A percentile compares a stretch with the other conserved stretches of the same genome.
phyloP scores from a whole-genome alignment of 768 basidiomycete species.

The Tricholoma hemisulphureum region DNA sequence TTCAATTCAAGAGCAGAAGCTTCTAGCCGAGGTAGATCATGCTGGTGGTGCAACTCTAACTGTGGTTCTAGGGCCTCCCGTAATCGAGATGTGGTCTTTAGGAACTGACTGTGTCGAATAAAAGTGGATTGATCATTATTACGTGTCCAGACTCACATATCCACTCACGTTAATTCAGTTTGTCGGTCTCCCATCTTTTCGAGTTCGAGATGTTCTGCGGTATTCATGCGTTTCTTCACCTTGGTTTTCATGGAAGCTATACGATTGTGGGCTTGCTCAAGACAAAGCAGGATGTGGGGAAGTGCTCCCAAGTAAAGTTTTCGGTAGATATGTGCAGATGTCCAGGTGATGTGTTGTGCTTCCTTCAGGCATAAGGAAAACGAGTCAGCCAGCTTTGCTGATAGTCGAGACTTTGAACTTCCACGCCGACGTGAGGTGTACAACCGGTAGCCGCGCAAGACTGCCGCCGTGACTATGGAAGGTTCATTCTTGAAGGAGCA shows the following conservation, averaged over 20 bases:
- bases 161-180: neutral
- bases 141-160: neutral
- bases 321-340: neutral
- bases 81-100: neutral
- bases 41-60: neutral
- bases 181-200: neutral
- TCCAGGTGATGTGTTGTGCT: neutral
- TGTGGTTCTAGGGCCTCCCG: neutral
- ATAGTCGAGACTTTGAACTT: neutral
- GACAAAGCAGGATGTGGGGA: neutral
- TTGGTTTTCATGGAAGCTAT: neutral
- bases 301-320: neutral
- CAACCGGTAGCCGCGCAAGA: neutral
- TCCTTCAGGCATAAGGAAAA: neutral
- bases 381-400: neutral
- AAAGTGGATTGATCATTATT: neutral
- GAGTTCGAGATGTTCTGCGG: neutral
- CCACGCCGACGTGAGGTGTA: neutral
- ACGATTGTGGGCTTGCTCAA: neutral
- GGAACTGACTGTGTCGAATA: neutral
- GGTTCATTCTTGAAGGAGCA: neutral
- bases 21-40: neutral
- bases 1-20: neutral
- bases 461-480: no score
- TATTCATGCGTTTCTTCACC: neutral